Percentiles rank a stretch among this genome's conserved stretches.
These are phyloP conservation scores for Lachnellula arida DNA, from an alignment of 2,329 filamentous ascomycete genomes.

Conservation along the genomic window DNA sequence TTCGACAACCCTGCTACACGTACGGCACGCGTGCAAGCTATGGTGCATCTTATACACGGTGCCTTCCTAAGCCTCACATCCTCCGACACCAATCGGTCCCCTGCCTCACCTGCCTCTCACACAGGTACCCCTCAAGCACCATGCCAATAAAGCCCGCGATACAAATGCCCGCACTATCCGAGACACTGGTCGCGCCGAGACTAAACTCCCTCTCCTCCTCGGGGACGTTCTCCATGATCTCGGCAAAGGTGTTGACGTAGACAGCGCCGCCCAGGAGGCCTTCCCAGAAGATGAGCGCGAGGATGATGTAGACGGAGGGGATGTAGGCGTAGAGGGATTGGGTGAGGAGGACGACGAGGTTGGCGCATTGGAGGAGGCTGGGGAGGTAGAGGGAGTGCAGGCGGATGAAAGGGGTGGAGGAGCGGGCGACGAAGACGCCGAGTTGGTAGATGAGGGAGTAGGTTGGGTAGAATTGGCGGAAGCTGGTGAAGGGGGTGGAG, in stretches of 20 bases:
- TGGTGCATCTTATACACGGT: background rate
- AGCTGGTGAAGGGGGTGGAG: conserved; percentile 72
- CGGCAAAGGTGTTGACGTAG: conserved; percentile 93
- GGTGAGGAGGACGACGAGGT: conserved; percentile 66
- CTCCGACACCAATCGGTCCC: conserved; percentile 67
- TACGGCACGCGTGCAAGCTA: background rate
- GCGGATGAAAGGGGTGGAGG: conserved; percentile 81
- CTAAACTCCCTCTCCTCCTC: conserved; percentile 83
- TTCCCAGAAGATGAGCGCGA: conserved; percentile 87
- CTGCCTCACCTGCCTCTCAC: conserved; percentile 76
- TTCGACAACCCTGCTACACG: background rate
- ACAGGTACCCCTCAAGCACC: conserved; percentile 74
- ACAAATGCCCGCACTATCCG: conserved; percentile 87
- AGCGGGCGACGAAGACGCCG: conserved; percentile 91
- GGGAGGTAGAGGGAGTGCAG: conserved; percentile 78
- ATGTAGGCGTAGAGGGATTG: conserved; percentile 80
- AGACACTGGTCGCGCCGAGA: conserved; percentile 82
- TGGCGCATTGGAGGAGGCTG: conserved; percentile 74
- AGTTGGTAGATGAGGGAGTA: conserved; percentile 94
- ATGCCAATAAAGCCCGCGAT: conserved; percentile 82
- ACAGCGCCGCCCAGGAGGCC: conserved; percentile 85
- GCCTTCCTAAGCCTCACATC: background rate
- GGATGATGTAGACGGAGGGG: conserved; percentile 81
- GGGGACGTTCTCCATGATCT: conserved; percentile 80
- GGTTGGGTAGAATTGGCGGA: conserved; percentile 78